Percentiles rank a stretch among this genome's conserved stretches.
These are phyloP conservation scores for Coemansia sp. DNA, from an alignment of 192 early-diverging fungal genomes.

Conservation along the genomic window DNA sequence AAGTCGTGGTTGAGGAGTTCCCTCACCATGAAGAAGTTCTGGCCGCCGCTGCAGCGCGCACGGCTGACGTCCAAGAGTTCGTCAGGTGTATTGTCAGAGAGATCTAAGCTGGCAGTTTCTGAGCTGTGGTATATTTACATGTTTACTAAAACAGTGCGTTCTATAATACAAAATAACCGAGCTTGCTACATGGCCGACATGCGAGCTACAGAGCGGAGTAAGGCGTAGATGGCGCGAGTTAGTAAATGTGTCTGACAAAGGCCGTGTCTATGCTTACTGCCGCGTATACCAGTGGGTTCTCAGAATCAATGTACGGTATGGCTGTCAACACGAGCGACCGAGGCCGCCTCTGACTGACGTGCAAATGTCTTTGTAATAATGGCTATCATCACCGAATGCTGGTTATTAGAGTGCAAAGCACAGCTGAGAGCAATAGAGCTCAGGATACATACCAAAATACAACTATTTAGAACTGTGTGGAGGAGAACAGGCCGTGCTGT, in stretches of 20 bases:
- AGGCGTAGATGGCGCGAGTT: neutral
- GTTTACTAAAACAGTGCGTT: neutral
- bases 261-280: neutral
- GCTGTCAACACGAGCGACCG: slow-evolving; percentile 28
- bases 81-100: slow-evolving; percentile 37
- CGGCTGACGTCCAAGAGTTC: slow-evolving; percentile 44
- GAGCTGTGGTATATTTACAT: neutral
- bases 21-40: slow-evolving; percentile 54
- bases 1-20: slow-evolving; percentile 27
- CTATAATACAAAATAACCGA: neutral
- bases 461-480: neutral
- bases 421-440: neutral
- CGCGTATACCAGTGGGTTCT: slow-evolving; percentile 15
- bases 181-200: neutral
- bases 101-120: slow-evolving; percentile 4
- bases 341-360: slow-evolving; percentile 48
- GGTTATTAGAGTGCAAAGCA: neutral
- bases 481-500: neutral
- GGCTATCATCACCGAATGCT: slow-evolving; percentile 37
- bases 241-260: neutral
- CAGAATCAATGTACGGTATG: slow-evolving; percentile 30
- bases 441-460: slow-evolving; percentile 1
- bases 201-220: neutral
- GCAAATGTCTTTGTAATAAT: slow-evolving; percentile 35
- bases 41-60: slow-evolving; percentile 39